Base-by-base conservation (phyloP, 192 early-diverging fungal genomes). In the Gryganskiella cystojenkinii region DNA sequence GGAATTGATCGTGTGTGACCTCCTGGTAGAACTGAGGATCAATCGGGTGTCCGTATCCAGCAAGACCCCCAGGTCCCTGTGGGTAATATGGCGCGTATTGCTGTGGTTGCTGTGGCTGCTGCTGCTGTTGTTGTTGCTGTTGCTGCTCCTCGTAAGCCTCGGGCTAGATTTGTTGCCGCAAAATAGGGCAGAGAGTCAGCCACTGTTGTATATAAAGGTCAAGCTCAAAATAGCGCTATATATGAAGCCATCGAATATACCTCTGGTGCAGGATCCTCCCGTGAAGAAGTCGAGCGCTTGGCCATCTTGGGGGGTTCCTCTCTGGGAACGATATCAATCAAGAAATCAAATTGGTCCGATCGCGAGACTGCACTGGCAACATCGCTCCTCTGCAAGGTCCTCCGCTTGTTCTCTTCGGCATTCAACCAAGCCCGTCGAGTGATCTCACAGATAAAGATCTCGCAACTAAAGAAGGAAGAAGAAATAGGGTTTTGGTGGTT, bases 241-340 rank as follows among this genome's bases (percentile, higher is more conserved):
- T 37, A 30, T 33, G 4, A 19, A 22, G 11, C 37, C 4, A 2
- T 31, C 19, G 45, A 11, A 31, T 22, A 47, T 70, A 70, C 67
- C 67, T 70, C 67, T 6, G 71, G 40, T 47, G 71, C 30, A 11
- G 58, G 42, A 20, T 65, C 72, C 11, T 61, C 64, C 25, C 62
- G 56, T 4, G 56, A 37, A 0, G 66, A 49, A 0, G 74, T 57
- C 4, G 49, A 42, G 13, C 61, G 52, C 31, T 65, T 60, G 33
- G 42, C 64, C 0, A 43, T 22, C 53, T 79, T 79, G 17, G 70
- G 28, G 4, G 79, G 72, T 27, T 96, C 95, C 47, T 97, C 97
- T 30, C 97, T 82, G 8, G 97, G 97, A n/a, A 99, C 95, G 65
- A 99, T 95, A 67, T 99, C 97, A 65, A 99, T 99, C 69, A 99